Conservation (phyloP, 805 yeast species). For the Candida berthetii region DNA sequence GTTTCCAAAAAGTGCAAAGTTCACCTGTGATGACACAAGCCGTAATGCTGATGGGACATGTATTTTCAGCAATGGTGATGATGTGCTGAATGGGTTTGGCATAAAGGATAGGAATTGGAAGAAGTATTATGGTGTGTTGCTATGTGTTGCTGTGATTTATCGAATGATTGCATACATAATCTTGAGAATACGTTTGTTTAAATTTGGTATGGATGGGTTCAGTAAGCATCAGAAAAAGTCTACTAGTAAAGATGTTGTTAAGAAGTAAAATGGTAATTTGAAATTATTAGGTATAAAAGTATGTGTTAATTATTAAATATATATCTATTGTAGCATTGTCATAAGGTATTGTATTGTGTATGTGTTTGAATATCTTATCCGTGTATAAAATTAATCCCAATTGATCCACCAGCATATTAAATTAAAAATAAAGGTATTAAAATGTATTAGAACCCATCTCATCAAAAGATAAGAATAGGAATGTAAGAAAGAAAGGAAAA, state of each 20-base stretch:
- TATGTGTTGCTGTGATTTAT: slow-evolving; percentile 35
- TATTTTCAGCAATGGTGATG: slow-evolving; percentile 43
- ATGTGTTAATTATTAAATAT: no score
- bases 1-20: slow-evolving; percentile 35
- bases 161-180: slow-evolving; percentile 29
- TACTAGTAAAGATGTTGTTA: not conserved
- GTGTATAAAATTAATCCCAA: no score
- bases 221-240: not conserved
- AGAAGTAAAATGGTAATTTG: no score
- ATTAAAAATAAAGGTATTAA: no score
- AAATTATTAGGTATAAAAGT: no score
- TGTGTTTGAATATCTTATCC: no score
- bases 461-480: no score
- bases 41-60: slow-evolving; percentile 38
- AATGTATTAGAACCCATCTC: no score
- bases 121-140: slow-evolving; percentile 29
- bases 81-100: slow-evolving; percentile 46
- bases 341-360: no score
- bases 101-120: slow-evolving; percentile 21
- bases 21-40: slow-evolving; percentile 36
- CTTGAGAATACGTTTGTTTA: slow-evolving; percentile 12
- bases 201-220: slow-evolving; percentile 11
- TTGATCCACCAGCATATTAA: no score
- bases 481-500: no score
- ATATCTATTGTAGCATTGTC: no score